These are phyloP conservation scores for Trichoderma sp. DNA, from an alignment of 2,329 filamentous ascomycete species.

Conservation along the genomic window DNA sequence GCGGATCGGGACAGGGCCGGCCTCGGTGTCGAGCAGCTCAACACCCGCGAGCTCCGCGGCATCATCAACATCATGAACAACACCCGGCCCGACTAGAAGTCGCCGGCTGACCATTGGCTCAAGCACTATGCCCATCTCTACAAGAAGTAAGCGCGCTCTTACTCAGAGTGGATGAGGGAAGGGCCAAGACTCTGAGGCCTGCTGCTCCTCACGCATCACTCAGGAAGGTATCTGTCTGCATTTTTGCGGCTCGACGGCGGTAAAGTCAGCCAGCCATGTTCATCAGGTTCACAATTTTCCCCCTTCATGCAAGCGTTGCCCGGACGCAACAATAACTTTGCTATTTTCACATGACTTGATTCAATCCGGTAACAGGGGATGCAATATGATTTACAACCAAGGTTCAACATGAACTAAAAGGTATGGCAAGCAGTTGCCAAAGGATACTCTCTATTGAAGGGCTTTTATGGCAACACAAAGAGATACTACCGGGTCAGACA, in stretches of 20 bases:
- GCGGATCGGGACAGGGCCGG: constrained; percentile 19
- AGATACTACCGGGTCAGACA: not conserved
- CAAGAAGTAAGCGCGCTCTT: not conserved
- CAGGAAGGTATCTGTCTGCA: no score
- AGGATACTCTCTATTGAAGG: not conserved
- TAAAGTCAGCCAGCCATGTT: not conserved
- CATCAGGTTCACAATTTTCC: not conserved
- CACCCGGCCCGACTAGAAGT: constrained; percentile 36
- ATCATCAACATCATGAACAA: constrained; percentile 33
- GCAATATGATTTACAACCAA: not conserved
- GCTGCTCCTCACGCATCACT: no score
- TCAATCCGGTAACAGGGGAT: not conserved
- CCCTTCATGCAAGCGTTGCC: not conserved
- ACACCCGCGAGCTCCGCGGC: constrained; percentile 34
- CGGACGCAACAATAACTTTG: no score
- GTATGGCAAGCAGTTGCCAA: not conserved
- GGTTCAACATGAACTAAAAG: not conserved
- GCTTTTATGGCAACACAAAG: not conserved
- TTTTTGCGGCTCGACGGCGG: no score
- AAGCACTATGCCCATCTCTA: constrained; percentile 30
- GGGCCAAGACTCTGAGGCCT: not conserved
- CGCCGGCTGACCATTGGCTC: constrained; percentile 37
- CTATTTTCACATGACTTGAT: not conserved
- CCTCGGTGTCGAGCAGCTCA: constrained; percentile 33
- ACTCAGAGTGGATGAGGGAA: not conserved